Conservation (phyloP, 805 yeast genomes). For the Candida jianshihensis region DNA sequence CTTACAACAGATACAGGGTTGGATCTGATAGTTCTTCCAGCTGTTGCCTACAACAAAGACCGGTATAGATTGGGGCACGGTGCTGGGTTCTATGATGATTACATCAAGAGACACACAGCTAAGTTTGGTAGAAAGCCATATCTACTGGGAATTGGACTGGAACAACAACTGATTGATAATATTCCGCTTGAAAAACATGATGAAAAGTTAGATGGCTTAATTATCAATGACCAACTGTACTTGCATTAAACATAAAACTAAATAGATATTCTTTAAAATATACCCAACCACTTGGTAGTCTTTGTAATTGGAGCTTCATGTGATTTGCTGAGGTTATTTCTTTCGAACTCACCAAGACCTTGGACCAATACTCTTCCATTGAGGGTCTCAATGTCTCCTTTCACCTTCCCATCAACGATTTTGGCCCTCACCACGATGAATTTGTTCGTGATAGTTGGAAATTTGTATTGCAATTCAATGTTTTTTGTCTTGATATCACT, state of each 20-base stretch:
- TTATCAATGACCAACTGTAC: constrained; percentile 31
- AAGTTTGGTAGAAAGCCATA: constrained; percentile 27
- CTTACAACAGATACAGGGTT: constrained; percentile 34
- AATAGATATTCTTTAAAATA: background rate
- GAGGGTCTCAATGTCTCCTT: constrained; percentile 46
- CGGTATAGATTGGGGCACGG: constrained; percentile 77
- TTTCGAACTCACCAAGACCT: constrained; percentile 41
- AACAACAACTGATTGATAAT: constrained; percentile 47
- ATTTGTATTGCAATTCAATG: constrained; percentile 46
- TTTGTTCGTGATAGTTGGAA: constrained; percentile 75
- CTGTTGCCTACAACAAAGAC: constrained; percentile 61
- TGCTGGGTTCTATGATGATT: constrained; percentile 87
- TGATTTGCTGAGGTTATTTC: constrained; percentile 1
- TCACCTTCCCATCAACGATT: constrained; percentile 32
- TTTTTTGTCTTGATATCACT: constrained; percentile 38
- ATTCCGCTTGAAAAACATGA: constrained; percentile 63
- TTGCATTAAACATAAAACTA: too few species aligned
- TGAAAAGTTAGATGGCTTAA: constrained; percentile 46
- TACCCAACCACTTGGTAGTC: background rate
- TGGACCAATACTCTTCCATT: constrained; percentile 50
- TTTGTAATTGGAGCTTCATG: background rate
- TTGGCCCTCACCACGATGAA: constrained; percentile 61
- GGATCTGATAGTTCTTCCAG: constrained; percentile 78
- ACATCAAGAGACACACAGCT: constrained; percentile 39
- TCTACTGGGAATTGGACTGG: constrained; percentile 58